phyloP scores from a whole-genome alignment of 2,329 filamentous ascomycete genomes.

The Didymella sp. region DNA sequence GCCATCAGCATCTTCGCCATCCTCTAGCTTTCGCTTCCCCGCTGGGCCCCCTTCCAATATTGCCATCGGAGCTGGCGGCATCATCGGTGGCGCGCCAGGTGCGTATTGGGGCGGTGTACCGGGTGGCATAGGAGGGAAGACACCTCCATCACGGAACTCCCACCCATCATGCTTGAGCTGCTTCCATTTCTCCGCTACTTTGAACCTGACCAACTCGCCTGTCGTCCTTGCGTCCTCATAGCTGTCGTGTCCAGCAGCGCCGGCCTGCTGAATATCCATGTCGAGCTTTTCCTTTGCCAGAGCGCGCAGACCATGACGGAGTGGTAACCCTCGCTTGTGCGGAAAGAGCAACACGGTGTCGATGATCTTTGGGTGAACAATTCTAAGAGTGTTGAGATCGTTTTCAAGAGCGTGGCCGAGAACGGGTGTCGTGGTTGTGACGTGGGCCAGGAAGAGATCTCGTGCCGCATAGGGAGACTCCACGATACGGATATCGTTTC shows the following conservation, averaged over 20 bases:
- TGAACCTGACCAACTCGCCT: slow-evolving; percentile 80
- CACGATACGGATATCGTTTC: slow-evolving; percentile 69
- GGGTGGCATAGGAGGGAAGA: slow-evolving; percentile 40
- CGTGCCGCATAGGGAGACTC: slow-evolving; percentile 77
- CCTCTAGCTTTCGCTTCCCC: slow-evolving; percentile 37
- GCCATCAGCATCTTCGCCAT: slow-evolving; percentile 9
- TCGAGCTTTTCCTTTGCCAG: slow-evolving; percentile 75
- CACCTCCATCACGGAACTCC: slow-evolving; percentile 50
- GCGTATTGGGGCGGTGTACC: slow-evolving; percentile 26
- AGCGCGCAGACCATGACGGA: slow-evolving; percentile 76
- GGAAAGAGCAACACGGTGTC: slow-evolving; percentile 88
- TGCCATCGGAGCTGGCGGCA: slow-evolving; percentile 21
- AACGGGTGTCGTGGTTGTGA: slow-evolving; percentile 79
- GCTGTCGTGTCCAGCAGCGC: slow-evolving; percentile 79
- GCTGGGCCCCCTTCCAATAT: slow-evolving; percentile 17
- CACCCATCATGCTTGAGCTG: slow-evolving; percentile 72
- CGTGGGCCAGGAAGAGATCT: slow-evolving; percentile 74
- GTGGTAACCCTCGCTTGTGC: slow-evolving; percentile 76
- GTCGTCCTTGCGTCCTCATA: slow-evolving; percentile 90
- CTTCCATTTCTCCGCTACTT: slow-evolving; percentile 74
- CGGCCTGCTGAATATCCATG: slow-evolving; percentile 79
- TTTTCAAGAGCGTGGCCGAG: slow-evolving; percentile 96
- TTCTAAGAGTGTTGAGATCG: slow-evolving; percentile 83
- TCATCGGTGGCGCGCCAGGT: slow-evolving; percentile 26
- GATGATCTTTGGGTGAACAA: slow-evolving; percentile 84